Conservation (phyloP, 2,329 filamentous ascomycete species). For the Exserohilum rostratum region DNA sequence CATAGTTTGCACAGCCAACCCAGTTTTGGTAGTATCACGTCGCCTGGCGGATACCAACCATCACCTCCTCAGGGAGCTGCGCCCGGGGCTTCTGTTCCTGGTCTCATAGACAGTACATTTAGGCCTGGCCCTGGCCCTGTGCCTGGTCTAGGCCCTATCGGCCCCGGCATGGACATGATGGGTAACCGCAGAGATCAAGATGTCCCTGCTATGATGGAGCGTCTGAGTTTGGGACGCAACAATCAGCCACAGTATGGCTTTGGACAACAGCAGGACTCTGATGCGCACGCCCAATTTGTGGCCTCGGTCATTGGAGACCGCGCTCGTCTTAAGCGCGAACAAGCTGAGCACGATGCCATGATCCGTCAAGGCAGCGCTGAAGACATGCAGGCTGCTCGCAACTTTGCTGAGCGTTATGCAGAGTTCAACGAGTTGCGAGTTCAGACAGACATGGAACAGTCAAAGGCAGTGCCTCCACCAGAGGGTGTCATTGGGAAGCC, state of each 20-base stretch:
- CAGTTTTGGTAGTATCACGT: constrained; percentile 92
- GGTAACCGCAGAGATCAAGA: constrained; percentile 71
- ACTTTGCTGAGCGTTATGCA: constrained; percentile 71
- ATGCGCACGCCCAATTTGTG: constrained; percentile 62
- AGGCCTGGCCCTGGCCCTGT: constrained; percentile 43
- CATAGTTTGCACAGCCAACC: constrained; percentile 97
- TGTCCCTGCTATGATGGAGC: constrained; percentile 66
- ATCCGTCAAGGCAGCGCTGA: constrained; percentile 41
- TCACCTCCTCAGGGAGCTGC: constrained; percentile 62
- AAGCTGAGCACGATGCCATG: constrained; percentile 60
- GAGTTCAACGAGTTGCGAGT: constrained; percentile 82
- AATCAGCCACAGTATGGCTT: constrained; percentile 58
- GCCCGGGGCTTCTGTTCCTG: constrained; percentile 56
- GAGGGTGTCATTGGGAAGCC: constrained; percentile 49
- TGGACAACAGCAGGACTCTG: constrained; percentile 56
- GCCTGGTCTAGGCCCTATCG: constrained; percentile 53
- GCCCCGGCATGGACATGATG: constrained; percentile 52
- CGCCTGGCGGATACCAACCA: constrained; percentile 74
- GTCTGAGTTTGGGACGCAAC: constrained; percentile 65
- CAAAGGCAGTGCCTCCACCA: constrained; percentile 31
- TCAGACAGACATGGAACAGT: constrained; percentile 67
- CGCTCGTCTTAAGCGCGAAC: constrained; percentile 65
- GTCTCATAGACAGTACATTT: constrained; percentile 72
- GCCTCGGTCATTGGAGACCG: constrained; percentile 66
- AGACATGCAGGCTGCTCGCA: constrained; percentile 46